Evolutionary conservation across 2,329 filamentous ascomycete species (phyloP), one percentile per base, ranked within the genome.

Genomic region (Xylaria hypoxylon): DNA sequence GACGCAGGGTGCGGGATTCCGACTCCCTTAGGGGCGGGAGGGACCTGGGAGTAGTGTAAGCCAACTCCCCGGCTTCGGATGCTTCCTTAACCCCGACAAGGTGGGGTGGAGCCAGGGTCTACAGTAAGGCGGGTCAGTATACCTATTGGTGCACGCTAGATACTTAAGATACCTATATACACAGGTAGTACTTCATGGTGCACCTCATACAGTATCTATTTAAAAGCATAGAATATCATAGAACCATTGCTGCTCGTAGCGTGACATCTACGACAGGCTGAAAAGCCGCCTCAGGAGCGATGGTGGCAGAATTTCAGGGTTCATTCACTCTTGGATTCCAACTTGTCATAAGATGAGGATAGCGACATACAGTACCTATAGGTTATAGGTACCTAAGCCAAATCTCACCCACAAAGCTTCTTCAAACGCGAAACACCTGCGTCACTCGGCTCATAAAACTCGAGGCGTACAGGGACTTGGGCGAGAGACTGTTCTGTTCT

Each of bases 61-160:
- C 50, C 51, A 45, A 24, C 24, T 35, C 26, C 59, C 19, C 47
- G 59, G 59, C 40, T 52, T 64, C 64, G 64, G 64, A 33, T 60
- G 19, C 56, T 57, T 64, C 59, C 50, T 44, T 31, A 44, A 64
- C 55, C 60, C 64, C 64, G 64, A 60, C 44, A 28, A 40, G 31
- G 24, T 50, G 55, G 55, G 31, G 24, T 50, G 55, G 55, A 24
- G 55, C 38, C 59, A 51, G 48, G 56, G 35, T 38, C 35, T 38
- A 38, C 11, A 15, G 35, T 38, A 38, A 38, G 13, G 13, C 11
- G 11, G 31, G 31, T 10, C 11, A 33, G 35, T 35, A 35, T 11
- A 35, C 10, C n/a, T n/a, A n/a, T n/a, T 13, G 33, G 10, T 35
- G 33, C 35, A 38, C 10, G n/a, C n/a, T n/a, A n/a, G n/a, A n/a